Evolutionary conservation across 495 filamentous ascomycete species (phyloP), one percentile per base, ranked within the genome.

Genomic region (Letharia columbiana): DNA sequence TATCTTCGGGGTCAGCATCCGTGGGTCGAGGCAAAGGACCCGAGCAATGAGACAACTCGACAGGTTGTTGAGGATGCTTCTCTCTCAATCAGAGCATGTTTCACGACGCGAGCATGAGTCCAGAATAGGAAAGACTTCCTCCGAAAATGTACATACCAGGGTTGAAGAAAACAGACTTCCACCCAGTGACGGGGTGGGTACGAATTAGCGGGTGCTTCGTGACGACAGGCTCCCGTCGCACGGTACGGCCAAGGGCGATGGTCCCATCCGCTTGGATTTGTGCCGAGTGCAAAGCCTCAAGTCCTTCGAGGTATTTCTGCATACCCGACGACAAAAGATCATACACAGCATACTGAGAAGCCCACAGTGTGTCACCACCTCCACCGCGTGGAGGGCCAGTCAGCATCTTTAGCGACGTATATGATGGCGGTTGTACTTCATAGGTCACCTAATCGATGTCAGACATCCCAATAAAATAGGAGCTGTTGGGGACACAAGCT

Each of bases 121-220:
- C 49, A 28, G 49, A 23, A 52, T 28, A 28, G 23, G 23, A 52
- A 4, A n/a, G 23, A 31, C 2, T 5, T 18, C 2, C 18, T 56
- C 31, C 31, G 5, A 17, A 10, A 17, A 0, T 35, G 1, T 6
- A 56, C 52, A 17, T 56, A 56, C 90, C 90, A 7, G 87, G 88
- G 72, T 91, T 91, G 71, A 90, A 78, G 72, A 89, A 94, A 10
- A 94, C 79, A 31, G 87, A 87, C 73, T 91, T 92, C 79, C 89
- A 85, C 42, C 89, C 89, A 0, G 89, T 91, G 2, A 87, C 89
- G 4, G 89, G 89, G 66, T 94, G 84, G 18, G 89, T 81, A 4
- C 89, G 79, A 54, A 92, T 81, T 8, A 92, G 77, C 12, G 89
- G 89, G 66, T 93, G 90, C 60, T 87, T 77, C 0, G 83, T 85